These are phyloP conservation scores for Lachnellula hyalina DNA, from an alignment of 2,329 filamentous ascomycete genomes.

Conservation along the genomic window DNA sequence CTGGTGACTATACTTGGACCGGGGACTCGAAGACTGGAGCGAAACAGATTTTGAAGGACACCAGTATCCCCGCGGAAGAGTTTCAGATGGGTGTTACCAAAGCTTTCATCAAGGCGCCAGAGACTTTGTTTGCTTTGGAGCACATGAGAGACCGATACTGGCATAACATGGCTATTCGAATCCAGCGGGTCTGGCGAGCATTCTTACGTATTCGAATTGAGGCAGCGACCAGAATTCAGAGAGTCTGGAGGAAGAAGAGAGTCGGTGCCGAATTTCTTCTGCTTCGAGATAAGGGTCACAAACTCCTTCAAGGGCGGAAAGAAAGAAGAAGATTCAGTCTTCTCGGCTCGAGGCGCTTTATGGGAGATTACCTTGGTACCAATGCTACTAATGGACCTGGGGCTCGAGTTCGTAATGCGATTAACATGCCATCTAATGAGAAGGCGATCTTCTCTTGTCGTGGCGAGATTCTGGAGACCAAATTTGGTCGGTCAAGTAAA, in stretches of 20 bases:
- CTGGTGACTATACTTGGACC: slow-evolving; percentile 94
- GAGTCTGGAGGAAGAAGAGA: slow-evolving; percentile 91
- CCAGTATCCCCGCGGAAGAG: slow-evolving; percentile 89
- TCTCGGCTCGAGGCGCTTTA: slow-evolving; percentile 82
- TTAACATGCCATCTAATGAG: slow-evolving; percentile 68
- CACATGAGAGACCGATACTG: slow-evolving; percentile 97
- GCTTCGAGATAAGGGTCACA: slow-evolving; percentile 81
- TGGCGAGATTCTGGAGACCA: slow-evolving; percentile 83
- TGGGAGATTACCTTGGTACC: slow-evolving; percentile 91
- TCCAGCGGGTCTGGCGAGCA: slow-evolving; percentile 95
- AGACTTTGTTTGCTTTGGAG: slow-evolving; percentile 93
- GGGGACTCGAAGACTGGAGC: slow-evolving; percentile 84
- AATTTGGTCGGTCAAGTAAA: slow-evolving; percentile 95
- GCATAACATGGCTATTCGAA: slow-evolving; percentile 99
- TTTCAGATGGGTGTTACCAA: slow-evolving; percentile 97
- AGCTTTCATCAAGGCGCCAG: slow-evolving; percentile 96
- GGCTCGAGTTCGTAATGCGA: slow-evolving; percentile 69
- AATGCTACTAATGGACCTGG: slow-evolving; percentile 76
- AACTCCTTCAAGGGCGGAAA: slow-evolving; percentile 75
- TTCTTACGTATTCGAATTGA: slow-evolving; percentile 90
- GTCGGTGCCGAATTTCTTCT: slow-evolving; percentile 85
- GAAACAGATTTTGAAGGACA: slow-evolving; percentile 91
- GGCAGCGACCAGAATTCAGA: slow-evolving; percentile 87
- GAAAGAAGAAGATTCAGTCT: slow-evolving; percentile 88
- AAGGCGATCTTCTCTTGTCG: slow-evolving; percentile 83